phyloP scores from a whole-genome alignment of 2,329 filamentous ascomycete genomes.

The Nothophoma quercina region DNA sequence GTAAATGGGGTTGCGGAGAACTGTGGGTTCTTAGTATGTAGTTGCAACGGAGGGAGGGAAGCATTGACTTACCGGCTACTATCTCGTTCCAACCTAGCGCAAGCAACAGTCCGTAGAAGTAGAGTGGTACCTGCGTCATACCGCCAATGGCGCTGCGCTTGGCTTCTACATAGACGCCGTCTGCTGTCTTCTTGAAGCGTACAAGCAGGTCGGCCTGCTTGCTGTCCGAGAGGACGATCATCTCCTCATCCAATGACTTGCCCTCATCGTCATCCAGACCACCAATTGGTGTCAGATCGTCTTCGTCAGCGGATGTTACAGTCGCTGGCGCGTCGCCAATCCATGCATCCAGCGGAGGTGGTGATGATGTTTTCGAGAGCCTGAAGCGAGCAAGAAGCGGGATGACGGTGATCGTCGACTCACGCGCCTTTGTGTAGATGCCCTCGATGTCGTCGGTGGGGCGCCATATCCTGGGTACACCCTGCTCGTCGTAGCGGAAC shows the following conservation, averaged over 20 bases:
- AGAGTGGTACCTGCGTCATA: slow-evolving; percentile 90
- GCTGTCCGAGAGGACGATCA: slow-evolving; percentile 88
- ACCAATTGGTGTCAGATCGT: slow-evolving; percentile 86
- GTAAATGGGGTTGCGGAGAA: slow-evolving; percentile 90
- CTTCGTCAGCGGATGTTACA: slow-evolving; percentile 83
- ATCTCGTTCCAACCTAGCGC: slow-evolving; percentile 99
- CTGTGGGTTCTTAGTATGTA: slow-evolving; percentile 57
- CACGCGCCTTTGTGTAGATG: slow-evolving; percentile 87
- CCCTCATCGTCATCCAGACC: slow-evolving; percentile 94
- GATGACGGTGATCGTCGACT: slow-evolving; percentile 90
- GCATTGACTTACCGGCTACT: slow-evolving; percentile 82
- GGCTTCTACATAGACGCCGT: slow-evolving; percentile 96
- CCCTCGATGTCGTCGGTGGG: slow-evolving; percentile 97
- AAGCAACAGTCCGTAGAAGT: slow-evolving; percentile 90
- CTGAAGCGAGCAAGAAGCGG: slow-evolving; percentile 87
- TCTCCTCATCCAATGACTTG: slow-evolving; percentile 94
- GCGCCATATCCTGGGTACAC: slow-evolving; percentile 95
- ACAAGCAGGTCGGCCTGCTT: slow-evolving; percentile 92
- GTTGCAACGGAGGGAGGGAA: no score
- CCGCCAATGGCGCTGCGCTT: slow-evolving; percentile 96
- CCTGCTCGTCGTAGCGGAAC: slow-evolving; percentile 95
- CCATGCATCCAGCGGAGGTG: slow-evolving; percentile 85
- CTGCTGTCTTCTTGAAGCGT: slow-evolving; percentile 97
- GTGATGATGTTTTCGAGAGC: slow-evolving; percentile 73
- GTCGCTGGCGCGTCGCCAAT: slow-evolving; percentile 79